Conservation (phyloP, 371 early-diverging fungal species). For the Apophysomyces trapeziformis region DNA sequence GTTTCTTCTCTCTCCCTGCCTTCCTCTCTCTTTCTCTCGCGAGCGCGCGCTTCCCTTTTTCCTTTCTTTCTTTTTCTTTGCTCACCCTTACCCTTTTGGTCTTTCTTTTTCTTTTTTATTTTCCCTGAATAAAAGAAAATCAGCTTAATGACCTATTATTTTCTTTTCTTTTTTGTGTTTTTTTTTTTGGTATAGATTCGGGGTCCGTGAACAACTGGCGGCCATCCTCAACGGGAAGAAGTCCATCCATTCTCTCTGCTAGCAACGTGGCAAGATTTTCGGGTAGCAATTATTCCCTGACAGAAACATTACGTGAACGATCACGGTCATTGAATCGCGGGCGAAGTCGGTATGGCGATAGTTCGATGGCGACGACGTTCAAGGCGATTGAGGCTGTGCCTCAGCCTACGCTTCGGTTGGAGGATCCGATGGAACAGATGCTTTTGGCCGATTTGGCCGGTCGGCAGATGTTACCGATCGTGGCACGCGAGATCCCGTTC, state of each 20-base stretch:
- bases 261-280: conserved; percentile 24
- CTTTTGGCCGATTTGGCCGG: conserved; percentile 45
- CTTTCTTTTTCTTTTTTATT: conserved; percentile 13
- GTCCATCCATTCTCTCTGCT: conserved; percentile 34
- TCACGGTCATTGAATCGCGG: conserved; percentile 23
- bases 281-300: conserved; percentile 16
- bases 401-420: conserved; percentile 28
- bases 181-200: conserved; percentile 21
- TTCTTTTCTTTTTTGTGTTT: conserved; percentile 10
- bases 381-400: conserved; percentile 53
- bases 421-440: conserved; percentile 36
- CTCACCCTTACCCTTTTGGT: conserved; percentile 8
- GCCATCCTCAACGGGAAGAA: conserved; percentile 21
- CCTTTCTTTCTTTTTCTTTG: conserved; percentile 3
- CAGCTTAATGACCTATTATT: conserved; percentile 12
- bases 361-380: conserved; percentile 48
- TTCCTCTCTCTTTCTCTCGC: no score
- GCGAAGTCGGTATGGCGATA: conserved; percentile 45
- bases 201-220: conserved; percentile 20
- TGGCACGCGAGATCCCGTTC: conserved; percentile 39
- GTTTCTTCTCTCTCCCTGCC: no score
- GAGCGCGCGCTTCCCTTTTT: neutral
- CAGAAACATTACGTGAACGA: conserved; percentile 13
- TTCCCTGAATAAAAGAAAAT: conserved; percentile 16
- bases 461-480: conserved; percentile 44